Evolutionary conservation across 179 eudicot genomes (phyloP).

Genomic region (Heliamphora pulchella): DNA sequence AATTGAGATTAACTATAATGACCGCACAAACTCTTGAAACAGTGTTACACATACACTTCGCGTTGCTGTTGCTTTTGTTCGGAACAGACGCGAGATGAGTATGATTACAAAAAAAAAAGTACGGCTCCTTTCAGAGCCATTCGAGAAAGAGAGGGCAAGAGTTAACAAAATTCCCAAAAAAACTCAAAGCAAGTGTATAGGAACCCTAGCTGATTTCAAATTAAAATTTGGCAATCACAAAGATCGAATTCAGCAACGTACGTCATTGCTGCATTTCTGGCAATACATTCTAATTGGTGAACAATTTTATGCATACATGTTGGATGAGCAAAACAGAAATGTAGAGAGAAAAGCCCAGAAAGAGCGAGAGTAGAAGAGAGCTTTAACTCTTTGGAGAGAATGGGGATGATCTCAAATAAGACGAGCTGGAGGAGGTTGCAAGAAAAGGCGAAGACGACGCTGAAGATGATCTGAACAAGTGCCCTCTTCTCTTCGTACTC

Average conservation of each 20-base stretch:
- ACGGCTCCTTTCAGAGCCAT: background rate
- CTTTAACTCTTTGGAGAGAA: conserved; percentile 77
- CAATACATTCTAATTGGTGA: too few species aligned
- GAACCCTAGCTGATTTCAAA: background rate
- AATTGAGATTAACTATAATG: background rate
- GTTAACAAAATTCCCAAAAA: background rate
- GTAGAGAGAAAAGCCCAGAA: background rate
- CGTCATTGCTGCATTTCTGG: too few species aligned
- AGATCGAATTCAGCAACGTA: background rate
- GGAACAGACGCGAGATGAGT: too few species aligned
- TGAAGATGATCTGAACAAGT: conserved; percentile 84
- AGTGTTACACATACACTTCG: too few species aligned
- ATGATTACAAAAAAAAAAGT: too few species aligned
- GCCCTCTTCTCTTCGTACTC: conserved; percentile 95
- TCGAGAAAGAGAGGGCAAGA: background rate
- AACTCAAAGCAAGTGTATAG: background rate
- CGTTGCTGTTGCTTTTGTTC: too few species aligned
- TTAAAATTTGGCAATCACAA: background rate
- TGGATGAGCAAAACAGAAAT: background rate
- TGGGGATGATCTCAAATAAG: conserved; percentile 82
- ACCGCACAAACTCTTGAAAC: too few species aligned
- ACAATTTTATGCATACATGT: too few species aligned
- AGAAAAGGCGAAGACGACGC: conserved; percentile 88
- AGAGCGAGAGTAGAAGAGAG: background rate
- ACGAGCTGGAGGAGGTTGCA: conserved; percentile 94